Evolutionary conservation across 331 rosid genomes (phyloP), one percentile per base, ranked within the genome.

Genomic region (Arachis monticola): DNA sequence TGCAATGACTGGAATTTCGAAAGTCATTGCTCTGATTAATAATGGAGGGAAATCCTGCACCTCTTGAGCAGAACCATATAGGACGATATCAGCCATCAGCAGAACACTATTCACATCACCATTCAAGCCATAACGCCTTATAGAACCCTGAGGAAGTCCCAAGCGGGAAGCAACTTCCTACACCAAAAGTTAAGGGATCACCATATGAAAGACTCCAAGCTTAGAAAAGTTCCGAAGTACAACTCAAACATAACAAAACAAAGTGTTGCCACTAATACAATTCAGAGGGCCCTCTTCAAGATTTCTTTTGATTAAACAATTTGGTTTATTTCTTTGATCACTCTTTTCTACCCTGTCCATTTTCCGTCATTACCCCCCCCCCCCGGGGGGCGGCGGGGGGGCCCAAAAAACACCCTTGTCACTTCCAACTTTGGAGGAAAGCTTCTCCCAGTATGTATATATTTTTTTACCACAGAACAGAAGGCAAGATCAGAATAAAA

Each of bases 11-110:
- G 98, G 97, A 67, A 88, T 83, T 68, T 85, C 87, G 83, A 90
- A 90, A 73, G 98, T 75, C 98, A 95, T 92, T 73, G 99, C 91
- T 79, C 92, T 89, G 57, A 89, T 77, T 67, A 90, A 88, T 66
- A 92, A 85, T 74, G 97, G 89, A 74, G 99, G 98, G 85, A 95
- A 92, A 69, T 91, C 97, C 80, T 87, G 99, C 61, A 80, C 83
- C 76, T 90, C 88, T 89, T 92, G 99, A 42, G 88, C 82, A 82
- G 97, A 89, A 82, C 92, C 98, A 46, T 90, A 90, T 55, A 95
- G 82, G 77, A 92, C 78, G 76, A 95, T 84, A 82, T 95, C 98
- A 77, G 99, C 97, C 90, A 90, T 86, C 64, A 85, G 85, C 79
- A 95, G 72, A 76, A 89, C 87, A 68, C 86, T 65, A 73, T 85